Evolutionary conservation across 331 rosid species (phyloP).

Genomic region (Rosa hybrid): DNA sequence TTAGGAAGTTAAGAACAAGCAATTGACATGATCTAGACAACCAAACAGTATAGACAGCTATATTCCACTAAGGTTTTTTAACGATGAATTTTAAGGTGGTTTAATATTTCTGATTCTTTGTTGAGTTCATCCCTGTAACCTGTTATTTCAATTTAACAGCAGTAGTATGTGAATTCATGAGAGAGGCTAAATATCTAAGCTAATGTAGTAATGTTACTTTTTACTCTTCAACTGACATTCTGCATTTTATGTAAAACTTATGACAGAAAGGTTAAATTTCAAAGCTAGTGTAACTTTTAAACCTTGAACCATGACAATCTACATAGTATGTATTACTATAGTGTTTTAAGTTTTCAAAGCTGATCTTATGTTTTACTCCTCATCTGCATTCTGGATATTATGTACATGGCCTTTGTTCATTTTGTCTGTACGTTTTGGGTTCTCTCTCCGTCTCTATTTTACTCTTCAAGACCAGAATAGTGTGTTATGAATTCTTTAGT

Average conservation of each 20-base stretch:
- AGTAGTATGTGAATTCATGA: background rate
- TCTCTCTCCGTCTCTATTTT: background rate
- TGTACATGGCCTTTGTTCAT: background rate
- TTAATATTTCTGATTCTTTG: background rate
- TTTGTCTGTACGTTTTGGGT: background rate
- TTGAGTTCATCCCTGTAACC: background rate
- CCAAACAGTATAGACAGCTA: too few relatives aligned
- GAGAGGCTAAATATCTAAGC: background rate
- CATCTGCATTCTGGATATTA: background rate
- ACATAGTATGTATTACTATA: too few relatives aligned
- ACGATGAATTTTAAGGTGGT: too few relatives aligned
- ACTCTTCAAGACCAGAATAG: background rate
- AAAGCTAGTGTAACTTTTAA: too few relatives aligned
- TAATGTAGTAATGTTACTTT: background rate
- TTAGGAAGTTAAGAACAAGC: too few relatives aligned
- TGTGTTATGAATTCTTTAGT: background rate
- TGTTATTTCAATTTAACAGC: background rate
- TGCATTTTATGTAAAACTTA: background rate
- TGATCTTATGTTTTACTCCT: background rate
- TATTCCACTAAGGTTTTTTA: too few relatives aligned
- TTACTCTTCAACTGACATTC: background rate
- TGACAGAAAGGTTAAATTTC: background rate
- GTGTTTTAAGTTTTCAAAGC: background rate
- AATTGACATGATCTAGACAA: too few relatives aligned
- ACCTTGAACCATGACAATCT: background rate